phyloP scores from a whole-genome alignment of 2,329 filamentous ascomycete genomes.

The Trichoderma lentiforme region DNA sequence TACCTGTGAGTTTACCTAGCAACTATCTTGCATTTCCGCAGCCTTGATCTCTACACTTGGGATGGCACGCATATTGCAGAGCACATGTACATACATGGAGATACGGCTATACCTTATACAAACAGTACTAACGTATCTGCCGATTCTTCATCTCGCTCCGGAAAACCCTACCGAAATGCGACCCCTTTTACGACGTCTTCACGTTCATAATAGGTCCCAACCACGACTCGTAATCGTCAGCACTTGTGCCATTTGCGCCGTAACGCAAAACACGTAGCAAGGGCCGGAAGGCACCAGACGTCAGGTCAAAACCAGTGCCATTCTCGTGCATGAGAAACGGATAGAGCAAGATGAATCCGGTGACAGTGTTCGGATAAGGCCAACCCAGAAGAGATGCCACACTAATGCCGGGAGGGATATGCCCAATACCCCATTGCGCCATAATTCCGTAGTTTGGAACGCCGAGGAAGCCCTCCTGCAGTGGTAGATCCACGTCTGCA shows the following conservation, averaged over 20 bases:
- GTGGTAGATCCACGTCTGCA: not conserved
- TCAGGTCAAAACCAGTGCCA: not conserved
- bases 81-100: not conserved
- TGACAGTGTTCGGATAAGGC: not conserved
- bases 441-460: not conserved
- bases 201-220: not conserved
- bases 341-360: not conserved
- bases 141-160: not conserved
- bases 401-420: not conserved
- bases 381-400: not conserved
- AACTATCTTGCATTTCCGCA: not conserved
- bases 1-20: not conserved
- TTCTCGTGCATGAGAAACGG: slow-evolving; percentile 1
- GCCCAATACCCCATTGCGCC: not conserved
- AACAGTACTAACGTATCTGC: not conserved
- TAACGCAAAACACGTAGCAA: slow-evolving; percentile 1
- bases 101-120: not conserved
- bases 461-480: not conserved
- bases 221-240: not conserved
- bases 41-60: not conserved
- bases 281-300: not conserved
- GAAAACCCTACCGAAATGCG: not conserved
- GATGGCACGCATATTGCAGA: not conserved
- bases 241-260: not conserved
- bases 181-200: slow-evolving; percentile 15